Evolutionary conservation across 2,329 filamentous ascomycete genomes (phyloP).

Genomic region (Bimuria novae-zelandiae): DNA sequence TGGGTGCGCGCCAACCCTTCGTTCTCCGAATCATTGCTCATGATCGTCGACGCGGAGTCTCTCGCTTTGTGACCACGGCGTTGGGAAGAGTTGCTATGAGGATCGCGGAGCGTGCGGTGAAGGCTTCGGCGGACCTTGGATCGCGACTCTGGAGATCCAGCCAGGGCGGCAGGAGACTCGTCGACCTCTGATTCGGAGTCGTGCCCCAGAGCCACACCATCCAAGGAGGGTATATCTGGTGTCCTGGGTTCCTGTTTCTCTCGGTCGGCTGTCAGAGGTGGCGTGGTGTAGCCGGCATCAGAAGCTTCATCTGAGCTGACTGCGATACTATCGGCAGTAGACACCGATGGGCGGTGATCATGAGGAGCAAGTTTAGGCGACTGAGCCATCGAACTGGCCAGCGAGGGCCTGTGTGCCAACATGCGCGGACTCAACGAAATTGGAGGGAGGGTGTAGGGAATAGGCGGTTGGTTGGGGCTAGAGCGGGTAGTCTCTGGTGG

Average conservation of each 20-base stretch:
- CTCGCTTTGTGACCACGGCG: conserved; percentile 77
- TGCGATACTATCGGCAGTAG: conserved; percentile 35
- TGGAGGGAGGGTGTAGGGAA: conserved; percentile 35
- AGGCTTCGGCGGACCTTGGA: conserved; percentile 81
- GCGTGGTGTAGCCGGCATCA: conserved; percentile 38
- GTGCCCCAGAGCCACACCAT: conserved; percentile 30
- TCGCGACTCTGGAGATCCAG: conserved; percentile 57
- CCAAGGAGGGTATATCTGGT: conserved; percentile 28
- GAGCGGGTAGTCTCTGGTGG: conserved; percentile 50
- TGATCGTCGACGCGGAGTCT: conserved; percentile 68
- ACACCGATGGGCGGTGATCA: conserved; percentile 42
- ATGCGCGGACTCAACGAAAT: conserved; percentile 39
- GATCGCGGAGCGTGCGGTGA: conserved; percentile 86
- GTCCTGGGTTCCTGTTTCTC: conserved; percentile 27
- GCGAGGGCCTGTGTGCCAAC: conserved; percentile 37
- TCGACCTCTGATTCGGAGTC: conserved; percentile 40
- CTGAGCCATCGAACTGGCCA: conserved; percentile 40
- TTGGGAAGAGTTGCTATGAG: conserved; percentile 65
- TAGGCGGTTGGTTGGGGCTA: conserved; percentile 38
- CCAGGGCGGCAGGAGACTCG: conserved; percentile 26
- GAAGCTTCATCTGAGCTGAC: conserved; percentile 38
- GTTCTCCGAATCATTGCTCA: conserved; percentile 55
- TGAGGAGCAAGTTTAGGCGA: conserved; percentile 38
- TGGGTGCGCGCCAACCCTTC: conserved; percentile 77
- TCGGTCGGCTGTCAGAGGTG: conserved; percentile 32